Evolutionary conservation across 1,284 basidiomycete genomes (phyloP).

Genomic region (Marasmius sp.): DNA sequence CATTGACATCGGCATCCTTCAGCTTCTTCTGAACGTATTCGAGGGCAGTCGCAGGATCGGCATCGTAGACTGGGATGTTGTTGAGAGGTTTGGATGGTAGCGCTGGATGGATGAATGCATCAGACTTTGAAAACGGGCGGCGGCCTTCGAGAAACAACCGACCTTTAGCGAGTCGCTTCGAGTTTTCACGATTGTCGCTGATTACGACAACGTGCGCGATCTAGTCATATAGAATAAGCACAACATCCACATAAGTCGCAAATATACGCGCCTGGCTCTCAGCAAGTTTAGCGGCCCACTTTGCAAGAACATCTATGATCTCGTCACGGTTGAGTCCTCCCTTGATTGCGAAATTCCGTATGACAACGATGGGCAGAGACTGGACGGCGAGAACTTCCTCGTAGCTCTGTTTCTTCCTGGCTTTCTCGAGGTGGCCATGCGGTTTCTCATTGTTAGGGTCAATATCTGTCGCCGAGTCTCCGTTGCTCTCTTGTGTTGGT

Average conservation of each 20-base stretch:
- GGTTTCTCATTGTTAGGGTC: conserved; percentile 25
- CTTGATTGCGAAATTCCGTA: conserved; percentile 75
- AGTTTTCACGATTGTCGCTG: conserved; percentile 87
- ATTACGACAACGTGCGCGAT: conserved; percentile 92
- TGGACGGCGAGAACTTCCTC: conserved; percentile 53
- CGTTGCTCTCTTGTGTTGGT: background rate
- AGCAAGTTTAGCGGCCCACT: conserved; percentile 83
- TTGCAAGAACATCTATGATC: conserved; percentile 73
- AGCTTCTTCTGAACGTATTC: conserved; percentile 84
- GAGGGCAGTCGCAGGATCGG: conserved; percentile 79
- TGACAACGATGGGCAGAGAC: conserved; percentile 81
- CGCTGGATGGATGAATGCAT: conserved; percentile 41
- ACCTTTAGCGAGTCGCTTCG: conserved; percentile 84
- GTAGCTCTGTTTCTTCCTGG: conserved; percentile 18
- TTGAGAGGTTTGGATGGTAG: conserved; percentile 86
- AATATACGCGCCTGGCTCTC: conserved; percentile 66
- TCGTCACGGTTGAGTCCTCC: conserved; percentile 69
- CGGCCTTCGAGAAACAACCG: background rate
- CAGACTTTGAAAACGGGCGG: background rate
- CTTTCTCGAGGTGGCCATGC: conserved; percentile 15
- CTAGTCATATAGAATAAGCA: conserved; percentile 23
- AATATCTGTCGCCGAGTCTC: background rate
- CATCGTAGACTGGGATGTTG: conserved; percentile 79
- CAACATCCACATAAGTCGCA: background rate
- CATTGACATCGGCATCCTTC: conserved; percentile 51